phyloP scores from a whole-genome alignment of 2,329 filamentous ascomycete genomes.

The Paecilomyces sp. region DNA sequence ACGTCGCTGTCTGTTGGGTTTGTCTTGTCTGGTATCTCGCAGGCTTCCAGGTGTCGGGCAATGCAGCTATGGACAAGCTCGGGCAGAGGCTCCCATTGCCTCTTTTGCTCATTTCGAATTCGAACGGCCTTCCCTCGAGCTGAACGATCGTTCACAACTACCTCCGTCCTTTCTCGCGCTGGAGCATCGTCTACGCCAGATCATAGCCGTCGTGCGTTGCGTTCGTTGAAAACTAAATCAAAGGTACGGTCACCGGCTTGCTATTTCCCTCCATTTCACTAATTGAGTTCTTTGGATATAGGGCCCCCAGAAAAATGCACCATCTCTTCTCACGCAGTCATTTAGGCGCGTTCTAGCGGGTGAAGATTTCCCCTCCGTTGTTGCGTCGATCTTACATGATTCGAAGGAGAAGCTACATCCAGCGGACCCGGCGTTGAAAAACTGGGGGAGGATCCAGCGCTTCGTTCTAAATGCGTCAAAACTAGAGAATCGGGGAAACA shows the following conservation, averaged over 20 bases:
- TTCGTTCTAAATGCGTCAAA: conserved; percentile 23
- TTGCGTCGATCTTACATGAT: conserved; percentile 19
- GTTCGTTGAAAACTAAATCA: neutral
- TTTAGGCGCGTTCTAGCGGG: conserved; percentile 8
- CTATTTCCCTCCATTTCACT: neutral
- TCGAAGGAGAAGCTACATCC: conserved; percentile 11
- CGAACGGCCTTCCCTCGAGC: conserved; percentile 15
- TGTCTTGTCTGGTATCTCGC: neutral
- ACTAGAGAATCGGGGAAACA: conserved; percentile 12
- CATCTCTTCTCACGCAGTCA: conserved; percentile 2
- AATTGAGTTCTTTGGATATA: conserved; percentile 1
- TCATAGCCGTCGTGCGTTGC: neutral
- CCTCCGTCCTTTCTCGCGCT: conserved; percentile 3
- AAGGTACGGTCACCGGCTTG: neutral
- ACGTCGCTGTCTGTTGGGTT: neutral
- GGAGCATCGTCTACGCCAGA: neutral
- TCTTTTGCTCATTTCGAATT: conserved; percentile 33
- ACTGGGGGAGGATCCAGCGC: conserved; percentile 25
- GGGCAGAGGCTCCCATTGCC: conserved; percentile 29
- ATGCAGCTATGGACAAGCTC: conserved; percentile 33
- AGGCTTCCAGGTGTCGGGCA: conserved; percentile 10
- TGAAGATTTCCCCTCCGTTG: conserved; percentile 19
- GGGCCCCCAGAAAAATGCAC: neutral
- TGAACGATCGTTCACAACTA: conserved; percentile 24
- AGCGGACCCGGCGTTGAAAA: conserved; percentile 9